Evolutionary conservation across 108 stramenopile genomes (phyloP).

Genomic region (Skeletonema menzelii): DNA sequence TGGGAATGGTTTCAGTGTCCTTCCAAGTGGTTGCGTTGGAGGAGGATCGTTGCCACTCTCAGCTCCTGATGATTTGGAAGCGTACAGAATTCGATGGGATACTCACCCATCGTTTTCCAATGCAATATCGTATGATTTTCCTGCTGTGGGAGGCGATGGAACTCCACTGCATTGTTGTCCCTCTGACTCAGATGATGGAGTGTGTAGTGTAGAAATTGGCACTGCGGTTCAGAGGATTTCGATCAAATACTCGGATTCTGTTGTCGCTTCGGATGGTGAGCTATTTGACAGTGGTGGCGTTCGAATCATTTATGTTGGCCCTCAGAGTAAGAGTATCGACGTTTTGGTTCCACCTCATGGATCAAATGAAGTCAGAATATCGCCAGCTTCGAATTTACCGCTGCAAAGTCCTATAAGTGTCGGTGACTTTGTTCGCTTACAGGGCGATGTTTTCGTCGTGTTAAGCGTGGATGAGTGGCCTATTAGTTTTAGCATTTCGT

Average conservation of each 20-base stretch:
- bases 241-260: slow-evolving; percentile 30
- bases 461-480: slow-evolving; percentile 35
- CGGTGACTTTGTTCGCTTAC: slow-evolving; percentile 52
- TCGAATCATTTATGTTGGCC: slow-evolving; percentile 47
- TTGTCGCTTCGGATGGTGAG: slow-evolving; percentile 11
- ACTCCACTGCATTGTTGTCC: slow-evolving; percentile 45
- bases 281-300: slow-evolving; percentile 42
- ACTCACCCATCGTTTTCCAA: slow-evolving; percentile 48
- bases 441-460: slow-evolving; percentile 30
- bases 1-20: slow-evolving; percentile 33
- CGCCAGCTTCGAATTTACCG: slow-evolving; percentile 26
- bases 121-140: slow-evolving; percentile 31
- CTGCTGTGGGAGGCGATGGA: slow-evolving; percentile 46
- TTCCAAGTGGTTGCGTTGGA: slow-evolving; percentile 33
- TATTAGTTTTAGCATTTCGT: slow-evolving; percentile 23
- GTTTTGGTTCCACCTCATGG: slow-evolving; percentile 28
- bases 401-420: slow-evolving; percentile 21
- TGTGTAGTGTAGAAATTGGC: slow-evolving; percentile 51
- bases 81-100: slow-evolving; percentile 51
- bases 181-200: slow-evolving; percentile 19
- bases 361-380: slow-evolving; percentile 33
- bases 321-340: slow-evolving; percentile 48
- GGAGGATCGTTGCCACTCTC: slow-evolving; percentile 30
- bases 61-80: slow-evolving; percentile 30
- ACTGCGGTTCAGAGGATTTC: slow-evolving; percentile 52